Evolutionary conservation across 805 yeast genomes (phyloP).

Genomic region (Sugiyamaella lignohabitans): DNA sequence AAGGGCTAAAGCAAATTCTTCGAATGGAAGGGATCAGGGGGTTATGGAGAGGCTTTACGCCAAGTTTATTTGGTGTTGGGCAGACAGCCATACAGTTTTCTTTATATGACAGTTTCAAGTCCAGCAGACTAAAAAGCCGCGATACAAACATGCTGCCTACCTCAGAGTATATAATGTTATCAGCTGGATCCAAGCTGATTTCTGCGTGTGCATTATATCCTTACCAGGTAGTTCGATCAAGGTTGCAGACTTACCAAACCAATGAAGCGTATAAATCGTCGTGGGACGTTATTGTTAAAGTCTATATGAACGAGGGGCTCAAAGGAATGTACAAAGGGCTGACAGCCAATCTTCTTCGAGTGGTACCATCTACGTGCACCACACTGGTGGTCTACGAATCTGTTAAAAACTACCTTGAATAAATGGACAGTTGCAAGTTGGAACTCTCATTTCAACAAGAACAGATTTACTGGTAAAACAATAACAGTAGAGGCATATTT

Average conservation of each 20-base stretch:
- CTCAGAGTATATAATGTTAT: conserved; percentile 54
- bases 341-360: conserved; percentile 68
- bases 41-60: conserved; percentile 68
- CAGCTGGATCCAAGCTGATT: conserved; percentile 61
- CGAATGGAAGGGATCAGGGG: conserved; percentile 52
- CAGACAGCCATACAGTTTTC: conserved; percentile 89
- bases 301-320: conserved; percentile 49
- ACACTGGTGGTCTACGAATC: conserved; percentile 81
- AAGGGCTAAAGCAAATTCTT: conserved; percentile 48
- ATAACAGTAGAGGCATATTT: too few relatives aligned
- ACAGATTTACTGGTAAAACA: too few relatives aligned
- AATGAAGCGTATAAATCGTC: conserved; percentile 27
- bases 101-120: conserved; percentile 71
- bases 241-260: conserved; percentile 53
- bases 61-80: conserved; percentile 72
- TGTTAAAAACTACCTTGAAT: conserved; percentile 8
- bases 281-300: conserved; percentile 31
- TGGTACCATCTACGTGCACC: conserved; percentile 87
- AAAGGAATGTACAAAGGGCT: conserved; percentile 80
- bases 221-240: conserved; percentile 69
- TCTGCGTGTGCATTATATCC: conserved; percentile 74
- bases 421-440: too few relatives aligned
- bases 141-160: conserved; percentile 31
- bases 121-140: neutral
- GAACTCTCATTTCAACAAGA: too few relatives aligned